Evolutionary conservation across 2,329 filamentous ascomycete species (phyloP).

Genomic region (Colletotrichum sp.): DNA sequence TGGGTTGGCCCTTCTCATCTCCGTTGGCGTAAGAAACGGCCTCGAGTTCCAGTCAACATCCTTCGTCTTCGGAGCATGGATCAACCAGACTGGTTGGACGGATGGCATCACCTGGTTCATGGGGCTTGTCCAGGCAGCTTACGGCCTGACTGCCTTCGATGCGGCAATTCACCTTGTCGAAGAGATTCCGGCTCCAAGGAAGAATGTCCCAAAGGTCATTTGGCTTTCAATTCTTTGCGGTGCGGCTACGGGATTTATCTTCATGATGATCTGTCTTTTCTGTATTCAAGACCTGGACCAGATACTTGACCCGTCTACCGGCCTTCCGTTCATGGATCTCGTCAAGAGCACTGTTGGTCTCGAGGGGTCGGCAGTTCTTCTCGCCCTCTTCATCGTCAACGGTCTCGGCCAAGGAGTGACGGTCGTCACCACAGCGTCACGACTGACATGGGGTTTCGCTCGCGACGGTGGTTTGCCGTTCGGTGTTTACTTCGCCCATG

Average conservation of each 20-base stretch:
- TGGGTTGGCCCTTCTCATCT: conserved; percentile 54
- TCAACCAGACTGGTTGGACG: conserved; percentile 56
- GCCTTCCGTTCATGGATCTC: conserved; percentile 55
- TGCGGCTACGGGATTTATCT: conserved; percentile 52
- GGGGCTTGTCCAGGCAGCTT: conserved; percentile 61
- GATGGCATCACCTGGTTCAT: conserved; percentile 63
- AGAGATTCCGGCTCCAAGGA: conserved; percentile 57
- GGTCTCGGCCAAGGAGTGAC: conserved; percentile 58
- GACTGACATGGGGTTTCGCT: conserved; percentile 59
- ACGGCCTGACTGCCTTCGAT: conserved; percentile 62
- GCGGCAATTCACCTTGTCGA: conserved; percentile 64
- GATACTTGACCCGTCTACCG: conserved; percentile 42
- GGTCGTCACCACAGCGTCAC: conserved; percentile 54
- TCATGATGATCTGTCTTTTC: conserved; percentile 58
- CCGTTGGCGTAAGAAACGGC: conserved; percentile 48
- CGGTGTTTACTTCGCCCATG: conserved; percentile 46
- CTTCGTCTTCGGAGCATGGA: conserved; percentile 59
- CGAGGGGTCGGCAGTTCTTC: conserved; percentile 47
- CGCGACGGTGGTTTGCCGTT: conserved; percentile 54
- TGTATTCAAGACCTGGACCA: conserved; percentile 51
- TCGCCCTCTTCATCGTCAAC: conserved; percentile 61
- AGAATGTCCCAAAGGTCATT: conserved; percentile 55
- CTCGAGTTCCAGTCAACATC: conserved; percentile 51
- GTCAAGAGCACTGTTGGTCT: conserved; percentile 42
- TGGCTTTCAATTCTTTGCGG: conserved; percentile 56